These are phyloP conservation scores for Xylariaceae sp. DNA, from an alignment of 2,329 filamentous ascomycete genomes.

Conservation along the genomic window DNA sequence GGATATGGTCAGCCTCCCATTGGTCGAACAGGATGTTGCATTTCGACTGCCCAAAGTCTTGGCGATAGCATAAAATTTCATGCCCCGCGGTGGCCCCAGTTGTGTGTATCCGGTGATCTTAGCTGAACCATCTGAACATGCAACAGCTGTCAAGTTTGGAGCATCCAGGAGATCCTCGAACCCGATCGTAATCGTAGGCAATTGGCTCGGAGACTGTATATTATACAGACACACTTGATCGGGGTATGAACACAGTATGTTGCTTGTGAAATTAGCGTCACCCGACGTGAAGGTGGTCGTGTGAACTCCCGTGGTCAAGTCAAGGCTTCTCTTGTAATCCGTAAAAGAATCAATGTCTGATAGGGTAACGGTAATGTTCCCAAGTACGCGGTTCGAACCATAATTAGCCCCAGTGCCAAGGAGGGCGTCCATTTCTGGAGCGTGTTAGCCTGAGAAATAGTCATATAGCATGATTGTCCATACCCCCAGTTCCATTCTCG, in stretches of 20 bases:
- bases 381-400: slow-evolving; percentile 46
- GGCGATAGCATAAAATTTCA: slow-evolving; percentile 15
- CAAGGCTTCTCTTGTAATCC: slow-evolving; percentile 30
- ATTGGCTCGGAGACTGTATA: slow-evolving; percentile 16
- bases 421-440: slow-evolving; percentile 9
- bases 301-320: slow-evolving; percentile 43
- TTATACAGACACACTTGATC: slow-evolving; percentile 35
- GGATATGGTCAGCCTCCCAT: slow-evolving; percentile 27
- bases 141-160: slow-evolving; percentile 7
- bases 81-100: slow-evolving; percentile 8
- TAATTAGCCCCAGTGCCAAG: slow-evolving; percentile 32
- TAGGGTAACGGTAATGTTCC: slow-evolving; percentile 43
- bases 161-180: slow-evolving; percentile 40
- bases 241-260: slow-evolving; percentile 44
- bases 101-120: slow-evolving; percentile 14
- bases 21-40: slow-evolving; percentile 12
- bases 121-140: slow-evolving; percentile 1
- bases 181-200: slow-evolving; percentile 41
- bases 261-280: slow-evolving; percentile 31
- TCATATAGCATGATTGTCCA: slow-evolving; percentile 1
- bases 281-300: slow-evolving; percentile 32
- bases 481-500: slow-evolving; percentile 46
- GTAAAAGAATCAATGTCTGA: slow-evolving; percentile 27
- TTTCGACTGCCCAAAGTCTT: slow-evolving; percentile 1
- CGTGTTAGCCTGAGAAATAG: too few relatives aligned